Base-by-base conservation (phyloP, 2,329 filamentous ascomycete genomes). In the Aspergillus sp. region DNA sequence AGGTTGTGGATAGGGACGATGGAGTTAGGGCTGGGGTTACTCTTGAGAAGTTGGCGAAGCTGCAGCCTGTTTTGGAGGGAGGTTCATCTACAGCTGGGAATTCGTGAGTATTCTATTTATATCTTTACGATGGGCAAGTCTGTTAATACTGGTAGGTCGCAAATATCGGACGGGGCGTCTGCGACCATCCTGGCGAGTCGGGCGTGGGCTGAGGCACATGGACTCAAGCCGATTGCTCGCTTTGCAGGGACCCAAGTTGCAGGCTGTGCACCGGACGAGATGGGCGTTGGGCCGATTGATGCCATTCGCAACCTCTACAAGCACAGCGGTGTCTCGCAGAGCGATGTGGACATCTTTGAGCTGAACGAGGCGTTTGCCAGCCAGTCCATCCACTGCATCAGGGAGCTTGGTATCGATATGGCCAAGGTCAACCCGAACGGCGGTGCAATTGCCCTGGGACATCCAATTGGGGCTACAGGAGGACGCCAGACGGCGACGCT, bases 341-440 rank as follows among this genome's bases (percentile, higher is more conserved):
- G 87, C 62, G 93, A 97, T 67, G 83, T 93, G 59, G 93, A 97
- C 70, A 82, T 97, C 17, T 81, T 96, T 64, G 93, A 97, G 81
- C 76, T 98, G 71, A 98, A 97, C 79, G 93, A 97, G 82, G 93
- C 93, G 1, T 97, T 97, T 70, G 93, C 92, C 12, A 93, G 89
- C 60, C 96, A 97, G 92, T 91, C 90, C 5, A 91, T 96, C 45
- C 96, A 96, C 83, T 95, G 91, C 78, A 79, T 88, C 56, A 83
- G 90, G 66, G 84, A 95, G 76, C 61, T 78, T 1, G 64, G 83
- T 70, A 48, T 85, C 73, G 82, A 86, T 64, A 76, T 83, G 47
- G 84, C 84, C 11, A 87, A 83, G 74, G 88, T 96, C 17, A 97
- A 96, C 75, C 90, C 90, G 0, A 90, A 93, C 58, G 92, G 92